These are phyloP conservation scores for Ramalina intermedia DNA, from an alignment of 495 filamentous ascomycete species.

Conservation along the genomic window DNA sequence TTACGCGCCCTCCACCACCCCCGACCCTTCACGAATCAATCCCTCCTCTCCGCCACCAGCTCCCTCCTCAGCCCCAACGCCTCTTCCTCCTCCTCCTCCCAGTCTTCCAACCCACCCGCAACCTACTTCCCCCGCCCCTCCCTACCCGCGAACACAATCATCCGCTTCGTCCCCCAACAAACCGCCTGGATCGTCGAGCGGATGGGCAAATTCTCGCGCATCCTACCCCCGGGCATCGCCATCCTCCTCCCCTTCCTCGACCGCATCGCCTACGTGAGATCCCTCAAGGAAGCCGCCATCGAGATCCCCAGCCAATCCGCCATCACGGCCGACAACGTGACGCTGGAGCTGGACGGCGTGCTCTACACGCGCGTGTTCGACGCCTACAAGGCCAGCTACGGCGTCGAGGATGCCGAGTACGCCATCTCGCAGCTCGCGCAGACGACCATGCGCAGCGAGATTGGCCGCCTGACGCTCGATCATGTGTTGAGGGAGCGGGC, in stretches of 20 bases:
- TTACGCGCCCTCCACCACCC: not conserved
- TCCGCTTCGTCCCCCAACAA: slow-evolving; percentile 96
- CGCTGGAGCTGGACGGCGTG: slow-evolving; percentile 86
- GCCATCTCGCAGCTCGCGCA: slow-evolving; percentile 96
- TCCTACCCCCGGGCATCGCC: slow-evolving; percentile 80
- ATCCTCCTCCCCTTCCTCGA: slow-evolving; percentile 84
- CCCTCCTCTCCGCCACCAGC: not conserved
- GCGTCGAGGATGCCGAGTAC: slow-evolving; percentile 97
- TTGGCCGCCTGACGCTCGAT: slow-evolving; percentile 89
- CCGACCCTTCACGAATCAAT: not conserved
- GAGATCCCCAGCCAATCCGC: slow-evolving; percentile 94
- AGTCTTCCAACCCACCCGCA: slow-evolving; percentile 13
- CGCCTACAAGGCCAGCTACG: slow-evolving; percentile 96
- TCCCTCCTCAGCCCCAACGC: not conserved
- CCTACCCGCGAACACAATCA: slow-evolving; percentile 81
- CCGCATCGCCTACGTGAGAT: slow-evolving; percentile 95
- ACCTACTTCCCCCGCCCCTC: slow-evolving; percentile 47
- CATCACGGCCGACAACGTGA: slow-evolving; percentile 97
- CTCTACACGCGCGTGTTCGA: slow-evolving; percentile 92
- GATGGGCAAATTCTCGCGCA: slow-evolving; percentile 92
- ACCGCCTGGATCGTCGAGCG: slow-evolving; percentile 99
- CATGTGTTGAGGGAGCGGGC: slow-evolving; percentile 95
- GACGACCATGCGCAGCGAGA: slow-evolving; percentile 97
- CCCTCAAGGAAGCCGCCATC: slow-evolving; percentile 85
- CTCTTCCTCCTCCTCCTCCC: not conserved